Evolutionary conservation across 2,329 filamentous ascomycete genomes (phyloP), one percentile per base, ranked within the genome.

Genomic region (Epichloe elymi): DNA sequence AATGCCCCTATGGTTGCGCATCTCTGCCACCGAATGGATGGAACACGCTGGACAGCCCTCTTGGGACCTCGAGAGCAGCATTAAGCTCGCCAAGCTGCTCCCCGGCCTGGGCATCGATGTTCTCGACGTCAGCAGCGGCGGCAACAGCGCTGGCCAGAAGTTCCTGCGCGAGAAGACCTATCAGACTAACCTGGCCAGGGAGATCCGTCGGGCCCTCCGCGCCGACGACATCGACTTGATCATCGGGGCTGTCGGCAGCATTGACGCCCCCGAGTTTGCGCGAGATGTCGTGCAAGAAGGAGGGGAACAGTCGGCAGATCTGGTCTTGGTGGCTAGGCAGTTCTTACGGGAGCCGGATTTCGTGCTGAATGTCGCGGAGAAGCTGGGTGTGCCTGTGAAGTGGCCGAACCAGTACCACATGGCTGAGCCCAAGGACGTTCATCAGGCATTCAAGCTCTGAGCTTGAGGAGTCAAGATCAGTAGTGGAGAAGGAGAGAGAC

Each of bases 271-370:
- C 2, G 77, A 82, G 59, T 75, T 84, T 64, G 88, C 87, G 5
- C 76, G 81, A 51, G 66, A 67, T 1, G 68, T 74, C 56, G 78
- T 70, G 53, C 84, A 81, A 61, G 68, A 71, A 51, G 68, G 64
- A 15, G 52, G 43, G 4, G 54, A 53, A 8, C 50, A 56, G 37
- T 50, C 56, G 36, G 79, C 76, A 1, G 89, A 96, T 62, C 65
- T 90, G n/a, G 80, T 84, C 0, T 74, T 91, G 17, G 74, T 85
- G 1, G 90, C 79, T 0, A 74, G 88, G 51, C 83, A 85, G 61
- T 93, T 93, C 67, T 74, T 94, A 68, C 80, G 88, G 64, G 88
- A 95, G 61, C 86, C 89, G 0, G 82, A 86, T 52, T 81, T 89
- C 62, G 84, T 88, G 8, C 80, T 88, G 67, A 75, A 78, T 36